Evolutionary conservation across 192 early-diverging fungal genomes (phyloP).

Genomic region (Physocladia obscura): DNA sequence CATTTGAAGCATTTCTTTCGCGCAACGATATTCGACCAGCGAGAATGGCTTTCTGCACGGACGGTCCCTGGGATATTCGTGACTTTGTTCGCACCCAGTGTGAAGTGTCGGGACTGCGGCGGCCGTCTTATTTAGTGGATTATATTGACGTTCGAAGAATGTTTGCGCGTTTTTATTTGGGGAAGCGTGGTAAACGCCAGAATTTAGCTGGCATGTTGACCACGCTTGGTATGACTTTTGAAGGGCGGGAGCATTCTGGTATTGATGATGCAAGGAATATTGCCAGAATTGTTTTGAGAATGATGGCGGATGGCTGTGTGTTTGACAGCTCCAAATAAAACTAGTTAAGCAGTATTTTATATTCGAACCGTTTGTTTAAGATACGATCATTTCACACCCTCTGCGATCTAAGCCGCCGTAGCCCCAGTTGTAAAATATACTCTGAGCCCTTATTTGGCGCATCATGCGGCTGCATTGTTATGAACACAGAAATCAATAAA

Average conservation of each 20-base stretch:
- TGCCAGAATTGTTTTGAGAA: constrained; percentile 59
- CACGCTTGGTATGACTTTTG: constrained; percentile 60
- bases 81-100: constrained; percentile 84
- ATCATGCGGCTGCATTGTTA: no score
- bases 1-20: constrained; percentile 35
- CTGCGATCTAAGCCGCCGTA: no score
- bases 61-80: constrained; percentile 80
- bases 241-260: constrained; percentile 75
- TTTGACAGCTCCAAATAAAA: constrained; percentile 32
- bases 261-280: constrained; percentile 83
- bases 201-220: constrained; percentile 71
- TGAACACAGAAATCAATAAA: no score
- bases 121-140: constrained; percentile 62
- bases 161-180: constrained; percentile 57
- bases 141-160: constrained; percentile 68
- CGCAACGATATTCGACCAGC: neutral
- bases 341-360: no score
- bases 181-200: constrained; percentile 21
- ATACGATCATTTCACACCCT: no score
- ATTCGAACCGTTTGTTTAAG: no score
- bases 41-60: constrained; percentile 24
- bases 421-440: no score
- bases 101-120: constrained; percentile 36
- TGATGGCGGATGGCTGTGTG: constrained; percentile 50
- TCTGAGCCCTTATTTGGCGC: no score